These are phyloP conservation scores for Arthrobotrys conoides DNA, from an alignment of 2,329 filamentous ascomycete genomes.

Conservation along the genomic window DNA sequence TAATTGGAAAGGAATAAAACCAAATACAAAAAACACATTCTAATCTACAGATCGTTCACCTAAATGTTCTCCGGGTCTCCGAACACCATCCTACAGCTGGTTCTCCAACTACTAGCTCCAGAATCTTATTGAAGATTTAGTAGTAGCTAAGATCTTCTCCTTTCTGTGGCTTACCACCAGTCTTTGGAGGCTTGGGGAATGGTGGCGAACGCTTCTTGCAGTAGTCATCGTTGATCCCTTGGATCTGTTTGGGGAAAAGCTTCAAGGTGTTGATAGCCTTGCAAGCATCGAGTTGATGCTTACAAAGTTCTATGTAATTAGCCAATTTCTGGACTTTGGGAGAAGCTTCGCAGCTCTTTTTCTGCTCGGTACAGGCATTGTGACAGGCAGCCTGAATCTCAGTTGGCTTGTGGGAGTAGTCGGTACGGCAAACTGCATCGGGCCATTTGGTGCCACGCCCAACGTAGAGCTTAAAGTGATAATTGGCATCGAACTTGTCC, in stretches of 20 bases:
- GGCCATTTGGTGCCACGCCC: background rate
- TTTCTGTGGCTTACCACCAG: background rate
- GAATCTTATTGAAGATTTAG: background rate
- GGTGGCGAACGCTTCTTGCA: background rate
- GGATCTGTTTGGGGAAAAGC: background rate
- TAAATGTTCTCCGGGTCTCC: too few species aligned
- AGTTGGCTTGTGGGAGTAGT: background rate
- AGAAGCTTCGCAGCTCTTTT: conserved; percentile 14
- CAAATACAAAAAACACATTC: conserved; percentile 12
- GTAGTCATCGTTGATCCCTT: background rate
- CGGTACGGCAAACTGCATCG: background rate
- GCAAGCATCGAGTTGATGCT: conserved; percentile 10
- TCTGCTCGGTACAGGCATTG: conserved; percentile 39
- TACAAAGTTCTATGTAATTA: background rate
- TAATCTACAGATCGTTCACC: background rate
- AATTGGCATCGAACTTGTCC: background rate
- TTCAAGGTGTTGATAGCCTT: background rate
- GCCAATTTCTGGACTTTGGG: background rate
- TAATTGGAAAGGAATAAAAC: background rate
- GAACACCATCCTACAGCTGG: background rate
- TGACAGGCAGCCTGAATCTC: conserved; percentile 20
- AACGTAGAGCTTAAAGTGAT: conserved; percentile 22
- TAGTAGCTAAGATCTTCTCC: background rate
- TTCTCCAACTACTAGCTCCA: background rate
- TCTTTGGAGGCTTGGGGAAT: conserved; percentile 2